Evolutionary conservation across 208 protist species (phyloP).

Genomic region (Wallacemonas rigidus): DNA sequence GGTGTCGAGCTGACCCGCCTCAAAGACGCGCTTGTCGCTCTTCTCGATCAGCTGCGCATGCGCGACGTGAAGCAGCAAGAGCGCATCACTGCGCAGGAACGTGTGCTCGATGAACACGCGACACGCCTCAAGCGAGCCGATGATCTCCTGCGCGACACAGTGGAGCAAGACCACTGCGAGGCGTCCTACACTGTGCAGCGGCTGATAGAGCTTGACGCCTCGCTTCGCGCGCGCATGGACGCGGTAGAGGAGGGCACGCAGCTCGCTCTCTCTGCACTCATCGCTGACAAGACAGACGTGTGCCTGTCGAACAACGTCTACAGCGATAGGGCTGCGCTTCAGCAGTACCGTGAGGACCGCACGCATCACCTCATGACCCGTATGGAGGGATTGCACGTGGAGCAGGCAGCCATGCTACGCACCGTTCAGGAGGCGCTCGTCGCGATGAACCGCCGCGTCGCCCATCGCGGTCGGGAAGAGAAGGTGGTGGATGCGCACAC

Average conservation of each 20-base stretch:
- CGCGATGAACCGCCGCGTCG: slow-evolving; percentile 35
- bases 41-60: slow-evolving; percentile 43
- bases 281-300: slow-evolving; percentile 50
- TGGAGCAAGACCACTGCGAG: slow-evolving; percentile 31
- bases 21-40: slow-evolving; percentile 26
- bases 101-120: slow-evolving; percentile 47
- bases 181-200: slow-evolving; percentile 41
- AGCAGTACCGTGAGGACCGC: slow-evolving; percentile 44
- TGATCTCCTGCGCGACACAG: slow-evolving; percentile 46
- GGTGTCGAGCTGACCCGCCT: slow-evolving; percentile 23
- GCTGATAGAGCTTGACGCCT: slow-evolving; percentile 44
- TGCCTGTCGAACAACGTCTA: slow-evolving; percentile 54
- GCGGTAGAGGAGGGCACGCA: slow-evolving; percentile 48
- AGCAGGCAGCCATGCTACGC: slow-evolving; percentile 67
- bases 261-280: slow-evolving; percentile 38
- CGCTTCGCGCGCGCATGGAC: slow-evolving; percentile 64
- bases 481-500: slow-evolving; percentile 28
- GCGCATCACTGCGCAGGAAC: slow-evolving; percentile 48
- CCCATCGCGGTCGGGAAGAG: slow-evolving; percentile 33
- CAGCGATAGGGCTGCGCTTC: slow-evolving; percentile 38
- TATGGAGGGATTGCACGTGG: slow-evolving; percentile 50
- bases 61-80: slow-evolving; percentile 31
- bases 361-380: slow-evolving; percentile 41
- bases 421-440: slow-evolving; percentile 50
- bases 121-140: slow-evolving; percentile 72